Base-by-base conservation (phyloP, 192 early-diverging fungal genomes). In the Entomortierella parvispora region DNA sequence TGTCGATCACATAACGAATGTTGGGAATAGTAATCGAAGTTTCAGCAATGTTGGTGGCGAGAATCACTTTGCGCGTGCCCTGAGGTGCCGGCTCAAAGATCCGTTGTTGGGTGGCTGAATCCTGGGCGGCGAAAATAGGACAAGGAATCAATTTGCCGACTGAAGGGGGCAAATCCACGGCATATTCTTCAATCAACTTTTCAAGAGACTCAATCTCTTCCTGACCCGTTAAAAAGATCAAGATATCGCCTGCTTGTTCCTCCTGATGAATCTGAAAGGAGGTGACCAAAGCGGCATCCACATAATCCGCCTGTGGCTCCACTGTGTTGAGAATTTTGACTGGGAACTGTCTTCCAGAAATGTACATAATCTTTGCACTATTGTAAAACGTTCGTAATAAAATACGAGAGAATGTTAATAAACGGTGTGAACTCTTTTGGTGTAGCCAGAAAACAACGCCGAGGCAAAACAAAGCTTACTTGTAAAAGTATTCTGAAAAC, bases 11-110 rank as follows among this genome's bases (percentile, higher is more conserved):
- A 84, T 97, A 95, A 2, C 91, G 89, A 50, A 99, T 94, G 0
- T 96, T 96, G 17, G 90, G 89, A 48, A 99, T 96, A 0, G 98
- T 99, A 62, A 99, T 92, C 62, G 93, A 95, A 1, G 98, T 97
- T 84, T 99, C 98, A 18, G 98, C 98, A 79, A 99, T 95, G 76
- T 99, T 99, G 1, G 98, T 99, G 0, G 95, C 88, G 31, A 99
- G 81, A 64, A 99, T 93, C 10, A 97, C 88, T 71, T 99, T 99
- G 17, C 98, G 89, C 2, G 90, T 90, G 29, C 89, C 89, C 28
- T 82, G 87, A 3, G 97, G 98, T 12, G 95, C 88, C 7, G 91
- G 89, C 34, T 93, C 89, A 85, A 99, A 99, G 23, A 98, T 95
- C 48, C 82, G 80, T 58, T 93, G 86, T 69, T 99, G 98, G 40